Evolutionary conservation across 192 early-diverging fungal genomes (phyloP), one percentile per base, ranked within the genome.

Genomic region (Irineochytrium annulatum): DNA sequence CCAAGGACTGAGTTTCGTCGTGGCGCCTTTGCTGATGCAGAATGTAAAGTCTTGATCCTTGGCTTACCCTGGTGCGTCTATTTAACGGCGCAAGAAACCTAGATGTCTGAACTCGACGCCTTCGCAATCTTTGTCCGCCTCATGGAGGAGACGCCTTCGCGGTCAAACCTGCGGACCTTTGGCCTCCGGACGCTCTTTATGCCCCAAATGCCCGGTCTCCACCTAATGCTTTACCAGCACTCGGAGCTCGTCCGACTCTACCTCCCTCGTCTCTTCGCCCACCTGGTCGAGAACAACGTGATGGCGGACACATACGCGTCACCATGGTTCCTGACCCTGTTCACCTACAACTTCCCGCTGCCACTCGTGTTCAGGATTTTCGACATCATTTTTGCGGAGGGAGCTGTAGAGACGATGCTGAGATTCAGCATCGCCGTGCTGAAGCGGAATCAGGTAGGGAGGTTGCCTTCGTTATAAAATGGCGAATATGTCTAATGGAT

Each of bases 301-400:
- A 81, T 83, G 37, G 77, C 92, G 30, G 87, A 87, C 55, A 92
- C 91, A 84, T 99, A 92, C 62, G 94, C 92, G 16, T 87, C 89
- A 26, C 94, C 92, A 62, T 99, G 97, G 97, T 92, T 97, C 71
- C 89, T 96, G 81, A 99, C 97, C 2, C 73, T 99, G 54, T 99
- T 95, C 78, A 87, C 92, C 0, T 99, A 92, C 71, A 84, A 85
- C 19, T 89, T 97, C 67, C 93, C 94, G 1, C 72, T 95, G 11
- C 77, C 85, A 14, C 76, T 95, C 28, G 88, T 94, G n/a, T 87
- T 89, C 57, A 77, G 95, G 0, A 85, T 97, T 34, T 92, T 89
- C 43, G 97, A 99, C 71, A 79, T 95, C 14, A 85, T 97, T 46
- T 82, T 99, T 43, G 88, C 88, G 22, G 92, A 99, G 63, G 93